Conservation (phyloP, 2,329 filamentous ascomycete genomes). For the Penicillium sp. region DNA sequence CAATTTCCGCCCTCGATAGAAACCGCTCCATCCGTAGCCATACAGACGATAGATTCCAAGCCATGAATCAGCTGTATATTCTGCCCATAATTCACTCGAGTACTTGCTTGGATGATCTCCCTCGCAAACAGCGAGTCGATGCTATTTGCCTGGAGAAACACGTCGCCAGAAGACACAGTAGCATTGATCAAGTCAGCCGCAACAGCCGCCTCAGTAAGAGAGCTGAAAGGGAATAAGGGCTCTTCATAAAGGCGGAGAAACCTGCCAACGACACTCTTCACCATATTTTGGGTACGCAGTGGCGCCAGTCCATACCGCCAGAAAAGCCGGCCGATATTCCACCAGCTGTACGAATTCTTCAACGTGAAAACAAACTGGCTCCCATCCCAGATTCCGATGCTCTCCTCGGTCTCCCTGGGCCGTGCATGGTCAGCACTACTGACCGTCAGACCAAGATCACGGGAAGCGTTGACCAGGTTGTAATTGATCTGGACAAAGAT, state of each 20-base stretch:
- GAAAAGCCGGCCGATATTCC: conserved; percentile 74
- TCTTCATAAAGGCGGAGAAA: conserved; percentile 79
- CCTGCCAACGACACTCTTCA: conserved; percentile 67
- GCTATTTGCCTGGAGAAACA: conserved; percentile 67
- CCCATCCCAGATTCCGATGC: conserved; percentile 84
- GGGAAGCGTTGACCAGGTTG: conserved; percentile 73
- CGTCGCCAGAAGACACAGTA: conserved; percentile 70
- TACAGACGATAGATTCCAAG: conserved; percentile 85
- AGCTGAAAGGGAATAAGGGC: conserved; percentile 81
- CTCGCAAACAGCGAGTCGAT: conserved; percentile 67
- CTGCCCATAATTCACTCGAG: conserved; percentile 91
- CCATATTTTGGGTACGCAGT: conserved; percentile 68
- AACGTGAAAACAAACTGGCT: conserved; percentile 68
- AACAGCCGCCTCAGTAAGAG: conserved; percentile 66
- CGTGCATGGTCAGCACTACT: conserved; percentile 51
- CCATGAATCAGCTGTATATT: conserved; percentile 86
- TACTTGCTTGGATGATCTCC: conserved; percentile 86
- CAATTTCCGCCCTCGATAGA: conserved; percentile 84
- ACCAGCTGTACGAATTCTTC: conserved; percentile 66
- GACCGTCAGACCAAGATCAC: conserved; percentile 67
- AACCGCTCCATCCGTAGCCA: conserved; percentile 83
- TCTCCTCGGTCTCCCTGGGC: conserved; percentile 45
- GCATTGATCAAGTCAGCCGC: conserved; percentile 66
- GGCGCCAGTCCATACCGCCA: conserved; percentile 85
- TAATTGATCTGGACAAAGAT: conserved; percentile 87